phyloP scores from a whole-genome alignment of 345 rosid species.

The Laguncularia racemosa region DNA sequence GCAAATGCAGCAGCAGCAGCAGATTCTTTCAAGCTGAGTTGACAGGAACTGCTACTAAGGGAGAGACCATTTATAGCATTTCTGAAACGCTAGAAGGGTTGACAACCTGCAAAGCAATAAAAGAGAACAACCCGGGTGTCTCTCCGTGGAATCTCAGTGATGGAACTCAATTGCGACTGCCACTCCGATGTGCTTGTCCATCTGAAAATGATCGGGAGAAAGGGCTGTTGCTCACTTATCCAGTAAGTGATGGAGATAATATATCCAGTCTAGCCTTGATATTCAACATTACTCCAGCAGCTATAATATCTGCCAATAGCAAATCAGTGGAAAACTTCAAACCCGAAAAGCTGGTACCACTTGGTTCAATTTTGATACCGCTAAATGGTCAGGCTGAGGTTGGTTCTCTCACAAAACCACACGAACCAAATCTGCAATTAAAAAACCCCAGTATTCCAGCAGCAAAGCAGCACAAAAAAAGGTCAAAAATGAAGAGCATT shows the following conservation, averaged over 20 bases:
- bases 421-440: slow-evolving; percentile 26
- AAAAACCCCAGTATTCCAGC: slow-evolving; percentile 20
- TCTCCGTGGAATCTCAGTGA: slow-evolving; percentile 36
- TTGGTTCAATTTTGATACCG: slow-evolving; percentile 58
- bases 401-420: slow-evolving; percentile 29
- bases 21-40: slow-evolving; percentile 48
- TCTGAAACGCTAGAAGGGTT: slow-evolving; percentile 62
- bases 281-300: slow-evolving; percentile 57
- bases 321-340: slow-evolving; percentile 23
- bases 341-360: slow-evolving; percentile 29
- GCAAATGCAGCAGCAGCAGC: slow-evolving; percentile 40
- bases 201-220: slow-evolving; percentile 20
- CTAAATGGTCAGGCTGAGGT: slow-evolving; percentile 34
- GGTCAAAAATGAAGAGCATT: slow-evolving; percentile 31
- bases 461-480: slow-evolving; percentile 22
- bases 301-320: slow-evolving; percentile 56
- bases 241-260: slow-evolving; percentile 47
- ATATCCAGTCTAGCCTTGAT: slow-evolving; percentile 40
- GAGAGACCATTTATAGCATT: slow-evolving; percentile 56
- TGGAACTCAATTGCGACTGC: slow-evolving; percentile 34
- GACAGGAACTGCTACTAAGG: slow-evolving; percentile 35
- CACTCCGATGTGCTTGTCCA: slow-evolving; percentile 60
- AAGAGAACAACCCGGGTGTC: slow-evolving; percentile 41
- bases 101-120: slow-evolving; percentile 56
- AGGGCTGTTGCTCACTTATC: slow-evolving; percentile 50